Percentiles rank a stretch among this genome's conserved stretches.
phyloP scores from a whole-genome alignment of 2,329 filamentous ascomycete species.

The Fusarium incarnatum region DNA sequence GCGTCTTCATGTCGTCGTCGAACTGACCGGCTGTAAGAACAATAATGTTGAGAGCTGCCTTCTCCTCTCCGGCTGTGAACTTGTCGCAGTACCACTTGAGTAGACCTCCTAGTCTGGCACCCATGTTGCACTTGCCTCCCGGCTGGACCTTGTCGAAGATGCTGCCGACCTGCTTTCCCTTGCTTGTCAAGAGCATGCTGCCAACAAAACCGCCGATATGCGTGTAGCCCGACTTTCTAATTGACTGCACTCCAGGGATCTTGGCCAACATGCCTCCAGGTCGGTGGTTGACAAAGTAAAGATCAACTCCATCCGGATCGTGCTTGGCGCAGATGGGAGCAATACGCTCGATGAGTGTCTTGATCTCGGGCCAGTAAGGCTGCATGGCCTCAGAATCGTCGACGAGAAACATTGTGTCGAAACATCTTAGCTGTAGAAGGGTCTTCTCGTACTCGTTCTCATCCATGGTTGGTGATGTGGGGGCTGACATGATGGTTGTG shows the following conservation, averaged over 20 bases:
- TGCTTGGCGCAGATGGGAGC: constrained; percentile 20
- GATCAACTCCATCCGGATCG: constrained; percentile 15
- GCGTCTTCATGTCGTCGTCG: constrained; percentile 23
- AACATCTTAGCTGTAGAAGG: constrained; percentile 17
- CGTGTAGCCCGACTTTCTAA: constrained; percentile 18
- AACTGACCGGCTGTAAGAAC: constrained; percentile 14
- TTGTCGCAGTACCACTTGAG: constrained; percentile 28
- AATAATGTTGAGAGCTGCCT: constrained; percentile 18
- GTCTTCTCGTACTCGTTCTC: constrained; percentile 13
- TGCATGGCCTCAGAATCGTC: constrained; percentile 21
- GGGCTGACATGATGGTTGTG: background rate
- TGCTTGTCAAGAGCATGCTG: constrained; percentile 19
- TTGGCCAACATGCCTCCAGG: constrained; percentile 16
- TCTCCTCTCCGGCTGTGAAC: constrained; percentile 16
- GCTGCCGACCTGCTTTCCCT: constrained; percentile 16
- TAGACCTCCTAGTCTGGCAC: constrained; percentile 10
- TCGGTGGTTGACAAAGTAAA: constrained; percentile 23
- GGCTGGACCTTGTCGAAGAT: constrained; percentile 23
- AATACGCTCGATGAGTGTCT: constrained; percentile 22
- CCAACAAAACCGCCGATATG: constrained; percentile 17
- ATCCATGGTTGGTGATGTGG: background rate
- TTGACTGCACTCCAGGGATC: constrained; percentile 15
- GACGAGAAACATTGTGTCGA: constrained; percentile 21
- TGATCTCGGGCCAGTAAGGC: constrained; percentile 23
- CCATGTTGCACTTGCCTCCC: constrained; percentile 21